Base-by-base conservation (phyloP, 2,329 filamentous ascomycete species). In the Cladosporium austrohemisphaericum region DNA sequence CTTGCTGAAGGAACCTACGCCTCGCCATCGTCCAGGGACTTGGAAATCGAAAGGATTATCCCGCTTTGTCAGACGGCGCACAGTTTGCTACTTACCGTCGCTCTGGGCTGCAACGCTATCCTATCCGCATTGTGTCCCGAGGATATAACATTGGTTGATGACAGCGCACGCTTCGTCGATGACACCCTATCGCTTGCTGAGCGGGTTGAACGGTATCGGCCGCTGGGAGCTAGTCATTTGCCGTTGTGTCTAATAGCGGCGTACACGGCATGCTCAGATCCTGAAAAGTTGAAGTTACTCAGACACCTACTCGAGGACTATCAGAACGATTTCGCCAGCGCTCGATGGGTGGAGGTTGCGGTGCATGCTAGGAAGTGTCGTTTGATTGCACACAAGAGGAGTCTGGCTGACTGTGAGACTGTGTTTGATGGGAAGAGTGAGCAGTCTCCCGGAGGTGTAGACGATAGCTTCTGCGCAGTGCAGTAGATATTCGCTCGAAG, bases 231-330 rank as follows among this genome's bases (percentile, higher is more conserved):
- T 20, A 43, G 37, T 10, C 40, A 50, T 18, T 23, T 50, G 3
- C 47, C 47, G 11, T n/a, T 50, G n/a, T 41, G 37, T 26, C 31
- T 50, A 11, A 23, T 50, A 11, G 29, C 37, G 3, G 37, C 37
- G 1, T 37, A 50, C 23, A 29, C 43, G 19, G 38, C 32, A 10
- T 29, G 36, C 7, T 29, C 22, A 5, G 37, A 43, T 9, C 9
- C 14, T 22, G 29, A 7, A 7, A 43, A 33, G 38, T 11, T 16
- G 11, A 16, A 35, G 29, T 37, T 8, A 20, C 7, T 50, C 16
- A 29, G 11, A 3, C 20, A 23, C 26, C 25, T 38, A 11, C 33
- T 47, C 3, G 13, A 38, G 11, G 44, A 47, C 16, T 47, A 38
- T n/a, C 32, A 37, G 33, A n/a, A 20, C 6, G 44, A 47, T 16